phyloP scores from a whole-genome alignment of 2,329 filamentous ascomycete genomes.

The Ophiocordyceps australis region DNA sequence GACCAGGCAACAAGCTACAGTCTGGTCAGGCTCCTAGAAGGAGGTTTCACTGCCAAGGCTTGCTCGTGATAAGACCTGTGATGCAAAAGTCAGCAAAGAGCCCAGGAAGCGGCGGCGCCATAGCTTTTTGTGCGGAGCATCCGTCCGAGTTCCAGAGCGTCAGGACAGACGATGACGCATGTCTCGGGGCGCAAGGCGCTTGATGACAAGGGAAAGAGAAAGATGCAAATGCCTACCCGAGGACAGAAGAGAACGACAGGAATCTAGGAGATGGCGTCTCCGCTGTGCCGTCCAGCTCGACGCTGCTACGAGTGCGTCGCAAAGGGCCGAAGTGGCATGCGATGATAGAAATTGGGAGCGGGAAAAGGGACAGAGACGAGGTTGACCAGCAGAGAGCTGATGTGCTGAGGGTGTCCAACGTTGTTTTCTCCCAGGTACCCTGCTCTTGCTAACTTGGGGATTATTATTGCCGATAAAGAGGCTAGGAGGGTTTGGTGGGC shows the following conservation, averaged over 20 bases:
- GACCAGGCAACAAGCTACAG: constrained; percentile 2
- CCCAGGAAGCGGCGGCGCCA: too few relatives aligned
- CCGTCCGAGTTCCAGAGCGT: too few relatives aligned
- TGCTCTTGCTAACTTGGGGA: constrained; percentile 12
- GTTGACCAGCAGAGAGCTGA: constrained; percentile 12
- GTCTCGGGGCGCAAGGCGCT: constrained; percentile 2
- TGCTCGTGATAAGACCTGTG: constrained; percentile 3
- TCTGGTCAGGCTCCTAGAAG: constrained; percentile 2
- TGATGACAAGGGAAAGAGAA: too few relatives aligned
- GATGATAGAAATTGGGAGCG: constrained; percentile 7
- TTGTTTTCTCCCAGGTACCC: constrained; percentile 20
- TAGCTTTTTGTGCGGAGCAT: too few relatives aligned
- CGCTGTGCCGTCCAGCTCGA: constrained; percentile 16
- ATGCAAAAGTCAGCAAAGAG: constrained; percentile 3
- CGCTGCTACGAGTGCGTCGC: constrained; percentile 18
- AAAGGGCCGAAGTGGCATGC: constrained; percentile 18
- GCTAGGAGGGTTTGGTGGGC: too few relatives aligned
- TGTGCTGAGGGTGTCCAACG: constrained; percentile 21
- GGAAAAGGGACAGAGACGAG: constrained; percentile 7
- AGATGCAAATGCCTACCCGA: constrained; percentile 9
- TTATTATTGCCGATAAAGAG: too few relatives aligned
- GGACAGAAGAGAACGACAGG: constrained; percentile 8
- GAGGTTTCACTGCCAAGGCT: constrained; percentile 3
- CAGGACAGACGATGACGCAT: neutral
- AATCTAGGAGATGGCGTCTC: constrained; percentile 8